Evolutionary conservation across 768 basidiomycete species (phyloP), one percentile per base, ranked within the genome.

Genomic region (Psilocybe tampanensis): DNA sequence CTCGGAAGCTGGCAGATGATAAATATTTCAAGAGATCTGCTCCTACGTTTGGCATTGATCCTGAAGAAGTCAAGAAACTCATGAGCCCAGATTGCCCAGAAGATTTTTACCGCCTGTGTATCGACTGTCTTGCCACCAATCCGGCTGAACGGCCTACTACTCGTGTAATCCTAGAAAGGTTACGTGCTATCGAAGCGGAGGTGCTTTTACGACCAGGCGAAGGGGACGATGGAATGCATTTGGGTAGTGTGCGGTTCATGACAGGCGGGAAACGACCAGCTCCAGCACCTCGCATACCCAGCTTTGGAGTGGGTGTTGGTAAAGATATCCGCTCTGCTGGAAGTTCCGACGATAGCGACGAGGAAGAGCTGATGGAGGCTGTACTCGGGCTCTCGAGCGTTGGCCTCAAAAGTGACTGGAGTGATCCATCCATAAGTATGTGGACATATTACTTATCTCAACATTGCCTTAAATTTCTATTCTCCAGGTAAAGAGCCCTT

Each of bases 201-300:
- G 86, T 98, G 3, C 74, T 95, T 8, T 71, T 82, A 11, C 80
- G 89, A 6, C 81, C 86, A 1, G 78, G 76, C 8, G 87, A 89
- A 58, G 79, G 77, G 8, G 85, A 86, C 29, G 86, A 90, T 59
- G 47, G 47, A 3, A 77, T 85, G 43, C 90, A 95, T 71, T 81
- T 95, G 32, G 94, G 94, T 7, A 94, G 90, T 58, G 77, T 97
- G 73, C 89, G 87, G 64, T 89, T 96, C 58, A 83, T 95, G 77
- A 83, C 86, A 0, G 84, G 84, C 9, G 77, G 79, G 3, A 88
- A 83, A 69, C 80, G 88, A 17, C 82, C 85, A 8, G 72, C 72
- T 12, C 71, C 74, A 3, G 84, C 76, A 0, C 90, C 87, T n/a
- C 79, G 93, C 15, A 95, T 95, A 58, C 92, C 92, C 0, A 94